Base-by-base conservation (phyloP, 192 early-diverging fungal genomes). In the Podochytrium sp. region DNA sequence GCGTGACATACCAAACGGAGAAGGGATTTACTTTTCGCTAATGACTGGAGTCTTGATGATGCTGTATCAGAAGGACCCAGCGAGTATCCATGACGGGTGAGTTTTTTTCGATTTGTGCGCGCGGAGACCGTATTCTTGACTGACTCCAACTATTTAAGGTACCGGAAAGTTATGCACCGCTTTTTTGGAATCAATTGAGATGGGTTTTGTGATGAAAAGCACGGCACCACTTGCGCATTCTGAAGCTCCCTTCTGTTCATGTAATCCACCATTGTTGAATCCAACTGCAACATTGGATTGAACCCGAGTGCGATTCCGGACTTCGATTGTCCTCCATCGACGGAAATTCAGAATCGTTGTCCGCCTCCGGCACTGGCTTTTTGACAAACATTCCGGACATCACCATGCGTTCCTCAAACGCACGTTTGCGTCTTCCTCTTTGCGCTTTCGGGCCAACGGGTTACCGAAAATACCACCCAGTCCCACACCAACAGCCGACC, bases 21-120 rank as follows among this genome's bases (percentile, higher is more conserved):
- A 95, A 66, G 85, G 87, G 18, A 77, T 87, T 0, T 81, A 93
- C 62, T 92, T 95, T 65, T 89, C 88, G 51, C 78, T 80, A 3
- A 83, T 92, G 0, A 92, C 91, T 85, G 92, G 89, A 29, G 81
- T 89, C 6, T 72, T 95, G 62, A 94, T 95, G 94, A 85, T 85
- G 10, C 71, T 95, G 12, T 95, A 93, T 80, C 92, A 95, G 78
- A 90, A 86, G 74, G 91, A 93, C 49, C 87, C 90, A 6, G 85
- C 83, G 14, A 87, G 86, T 10, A 91, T 95, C 61, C 84, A 82
- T 68, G 80, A 88, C 7, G 89, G 90, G 32, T 75, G 38, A 40
- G 37, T 25, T 53, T 6, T 29, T 66, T 16, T 20, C 29, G 32
- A 10, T 53, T 40, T 29, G 12, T 51, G 53, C n/a, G n/a, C n/a